Evolutionary conservation across 2,329 filamentous ascomycete genomes (phyloP).

Genomic region (Diaporthe caulivora): DNA sequence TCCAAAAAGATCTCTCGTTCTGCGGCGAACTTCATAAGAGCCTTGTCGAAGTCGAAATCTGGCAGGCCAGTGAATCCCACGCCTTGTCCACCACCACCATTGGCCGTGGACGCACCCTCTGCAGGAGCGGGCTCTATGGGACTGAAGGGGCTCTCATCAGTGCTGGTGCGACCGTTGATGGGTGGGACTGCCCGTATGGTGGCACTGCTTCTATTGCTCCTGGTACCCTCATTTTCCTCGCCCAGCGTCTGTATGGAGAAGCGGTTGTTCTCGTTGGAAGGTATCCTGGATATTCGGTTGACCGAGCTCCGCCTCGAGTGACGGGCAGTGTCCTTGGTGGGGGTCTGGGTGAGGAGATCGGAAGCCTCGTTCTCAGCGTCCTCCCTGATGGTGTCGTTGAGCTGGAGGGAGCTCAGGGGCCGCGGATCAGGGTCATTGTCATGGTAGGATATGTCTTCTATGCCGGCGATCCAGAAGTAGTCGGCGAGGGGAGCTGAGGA

Average conservation of each 20-base stretch:
- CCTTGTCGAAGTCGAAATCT: slow-evolving; percentile 94
- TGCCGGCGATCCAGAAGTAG: slow-evolving; percentile 82
- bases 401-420: slow-evolving; percentile 53
- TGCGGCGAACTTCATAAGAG: slow-evolving; percentile 93
- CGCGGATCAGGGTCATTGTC: slow-evolving; percentile 55
- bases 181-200: slow-evolving; percentile 65
- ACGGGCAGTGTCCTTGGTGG: slow-evolving; percentile 56
- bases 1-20: slow-evolving; percentile 94
- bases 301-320: slow-evolving; percentile 73
- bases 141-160: slow-evolving; percentile 44
- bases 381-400: slow-evolving; percentile 72
- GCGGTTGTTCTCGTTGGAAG: slow-evolving; percentile 58
- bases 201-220: slow-evolving; percentile 75
- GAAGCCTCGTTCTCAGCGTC: slow-evolving; percentile 69
- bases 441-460: slow-evolving; percentile 76
- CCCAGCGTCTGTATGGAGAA: slow-evolving; percentile 64
- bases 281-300: slow-evolving; percentile 67
- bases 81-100: slow-evolving; percentile 47
- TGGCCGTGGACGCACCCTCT: slow-evolving; percentile 10
- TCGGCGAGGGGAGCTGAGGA: slow-evolving; percentile 76
- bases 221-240: slow-evolving; percentile 70
- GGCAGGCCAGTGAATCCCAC: slow-evolving; percentile 52
- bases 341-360: slow-evolving; percentile 47
- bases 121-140: slow-evolving; percentile 22
- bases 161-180: slow-evolving; percentile 41